Evolutionary conservation across 495 filamentous ascomycete genomes (phyloP).

Genomic region (Trichoderma asperelloides): DNA sequence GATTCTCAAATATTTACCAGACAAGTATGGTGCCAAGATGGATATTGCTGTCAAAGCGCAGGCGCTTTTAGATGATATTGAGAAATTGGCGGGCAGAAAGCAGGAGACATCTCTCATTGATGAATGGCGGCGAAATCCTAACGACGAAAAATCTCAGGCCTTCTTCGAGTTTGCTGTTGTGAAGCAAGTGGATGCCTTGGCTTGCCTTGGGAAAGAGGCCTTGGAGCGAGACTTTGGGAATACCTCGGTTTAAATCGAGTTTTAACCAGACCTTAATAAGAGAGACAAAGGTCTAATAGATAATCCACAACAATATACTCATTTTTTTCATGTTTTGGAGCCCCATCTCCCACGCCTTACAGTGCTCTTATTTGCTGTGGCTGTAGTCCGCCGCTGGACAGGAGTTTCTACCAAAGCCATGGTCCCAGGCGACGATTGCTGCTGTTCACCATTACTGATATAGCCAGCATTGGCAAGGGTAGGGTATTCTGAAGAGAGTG

Average conservation of each 20-base stretch:
- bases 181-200: conserved; percentile 24
- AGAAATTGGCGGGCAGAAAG: conserved; percentile 26
- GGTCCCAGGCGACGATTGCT: neutral
- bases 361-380: neutral
- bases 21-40: conserved; percentile 28
- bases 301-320: neutral
- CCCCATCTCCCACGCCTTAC: neutral
- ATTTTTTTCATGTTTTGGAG: neutral
- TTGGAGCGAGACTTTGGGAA: conserved; percentile 23
- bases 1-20: conserved; percentile 21
- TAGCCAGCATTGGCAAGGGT: neutral
- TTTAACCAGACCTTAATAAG: too few relatives aligned
- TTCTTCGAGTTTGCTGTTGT: conserved; percentile 33
- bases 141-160: conserved; percentile 18
- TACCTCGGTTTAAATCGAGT: neutral
- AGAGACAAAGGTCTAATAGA: neutral
- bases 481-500: conserved; percentile 9
- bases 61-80: conserved; percentile 29
- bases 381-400: neutral
- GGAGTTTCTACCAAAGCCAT: neutral
- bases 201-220: conserved; percentile 26
- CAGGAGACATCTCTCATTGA: conserved; percentile 25
- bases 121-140: conserved; percentile 28
- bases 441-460: neutral
- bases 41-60: conserved; percentile 24